Evolutionary conservation across 768 basidiomycete species (phyloP), one percentile per base, ranked within the genome.

Genomic region (Boletus sensibilis): DNA sequence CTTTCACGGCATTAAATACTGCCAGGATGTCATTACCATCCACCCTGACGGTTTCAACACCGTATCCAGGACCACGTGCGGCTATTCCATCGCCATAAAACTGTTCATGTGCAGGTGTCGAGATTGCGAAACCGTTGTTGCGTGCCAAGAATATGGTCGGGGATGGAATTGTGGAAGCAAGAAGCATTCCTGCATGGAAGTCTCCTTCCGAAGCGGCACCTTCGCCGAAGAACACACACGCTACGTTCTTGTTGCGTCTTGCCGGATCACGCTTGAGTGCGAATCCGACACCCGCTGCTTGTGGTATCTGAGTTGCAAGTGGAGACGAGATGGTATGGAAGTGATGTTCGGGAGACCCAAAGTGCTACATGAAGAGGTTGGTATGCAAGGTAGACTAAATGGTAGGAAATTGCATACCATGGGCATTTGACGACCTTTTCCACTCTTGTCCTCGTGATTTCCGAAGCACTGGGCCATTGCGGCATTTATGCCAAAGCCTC

Each of bases 251-350:
- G 44, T 80, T 79, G 31, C 85, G 80, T 35, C 88, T 84, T 45
- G 72, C 74, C 0, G 87, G 87, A 42, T 89, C 86, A 5, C 94
- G 86, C 63, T 87, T 87, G 53, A 98, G 78, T 1, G 95, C 93
- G 66, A 91, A 96, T 0, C 83, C 94, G 7, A 96, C 92, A 16
- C 94, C 95, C 0, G 94, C 94, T 23, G 93, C 95, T 72, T 95
- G 93, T 8, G 92, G 94, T 62, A 97, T 92, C 73, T 98, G 94
- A 1, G 95, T 98, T 11, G 90, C 92, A 27, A 98, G 79, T 1
- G 94, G 90, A 7, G 92, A 94, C 4, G 95, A 97, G 57, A 97
- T 97, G 20, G 91, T 92, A 73, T 94, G 91, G 69, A 95, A 96
- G 69, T 96, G 94, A 56, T 89, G 83, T 55, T 84, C 75, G 1